Percentiles rank a stretch among this genome's conserved stretches.
Conservation (phyloP, 2,329 filamentous ascomycete genomes). For the Acarospora socialis region DNA sequence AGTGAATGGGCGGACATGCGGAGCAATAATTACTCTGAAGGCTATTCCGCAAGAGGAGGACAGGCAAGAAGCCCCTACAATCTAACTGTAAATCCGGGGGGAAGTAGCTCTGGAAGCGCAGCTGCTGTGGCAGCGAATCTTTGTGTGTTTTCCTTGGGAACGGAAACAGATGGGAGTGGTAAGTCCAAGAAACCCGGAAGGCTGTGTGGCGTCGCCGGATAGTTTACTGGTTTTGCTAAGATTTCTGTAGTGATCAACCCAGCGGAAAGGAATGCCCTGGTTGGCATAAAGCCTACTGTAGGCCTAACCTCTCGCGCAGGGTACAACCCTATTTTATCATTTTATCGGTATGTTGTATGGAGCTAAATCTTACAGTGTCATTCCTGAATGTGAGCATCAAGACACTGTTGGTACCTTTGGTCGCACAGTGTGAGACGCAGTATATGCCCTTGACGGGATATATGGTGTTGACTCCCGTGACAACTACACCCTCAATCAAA, state of each 20-base stretch:
- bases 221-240: slow-evolving; percentile 3
- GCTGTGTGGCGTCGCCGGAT: background rate
- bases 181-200: slow-evolving; percentile 5
- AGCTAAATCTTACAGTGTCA: slow-evolving; percentile 26
- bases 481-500: slow-evolving; percentile 49
- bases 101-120: slow-evolving; percentile 53
- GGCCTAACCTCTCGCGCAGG: slow-evolving; percentile 52
- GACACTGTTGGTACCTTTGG: slow-evolving; percentile 57
- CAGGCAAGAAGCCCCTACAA: slow-evolving; percentile 55
- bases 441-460: slow-evolving; percentile 52
- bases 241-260: slow-evolving; percentile 47
- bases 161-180: slow-evolving; percentile 57
- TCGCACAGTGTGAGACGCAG: slow-evolving; percentile 54
- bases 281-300: slow-evolving; percentile 64
- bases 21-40: slow-evolving; percentile 51
- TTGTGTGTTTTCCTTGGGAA: slow-evolving; percentile 52
- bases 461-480: slow-evolving; percentile 49
- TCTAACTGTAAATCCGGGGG: slow-evolving; percentile 52
- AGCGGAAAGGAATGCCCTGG: slow-evolving; percentile 52
- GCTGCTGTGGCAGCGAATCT: slow-evolving; percentile 50
- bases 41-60: slow-evolving; percentile 50
- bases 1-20: slow-evolving; percentile 66
- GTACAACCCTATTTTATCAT: slow-evolving; percentile 6
- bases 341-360: background rate
- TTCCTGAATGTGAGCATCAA: slow-evolving; percentile 53